phyloP scores from a whole-genome alignment of 2,329 filamentous ascomycete species.

The Amesomyces nigricolor region DNA sequence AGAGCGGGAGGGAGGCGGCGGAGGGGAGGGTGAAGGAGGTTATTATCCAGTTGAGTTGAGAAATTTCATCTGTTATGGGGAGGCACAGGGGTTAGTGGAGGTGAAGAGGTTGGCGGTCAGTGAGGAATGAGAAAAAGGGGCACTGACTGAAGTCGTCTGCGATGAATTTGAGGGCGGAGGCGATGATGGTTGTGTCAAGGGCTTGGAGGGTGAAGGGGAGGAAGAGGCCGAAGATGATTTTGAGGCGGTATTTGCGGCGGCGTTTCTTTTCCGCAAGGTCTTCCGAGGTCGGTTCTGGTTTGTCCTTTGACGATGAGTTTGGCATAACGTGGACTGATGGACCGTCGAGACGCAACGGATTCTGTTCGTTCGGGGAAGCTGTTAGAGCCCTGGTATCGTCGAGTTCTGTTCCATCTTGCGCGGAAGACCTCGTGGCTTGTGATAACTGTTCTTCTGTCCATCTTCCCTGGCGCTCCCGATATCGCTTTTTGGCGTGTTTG shows the following conservation, averaged over 20 bases:
- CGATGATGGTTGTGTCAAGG: conserved; percentile 59
- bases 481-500: conserved; percentile 24
- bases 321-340: not conserved
- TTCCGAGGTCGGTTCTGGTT: conserved; percentile 19
- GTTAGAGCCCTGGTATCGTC: not conserved
- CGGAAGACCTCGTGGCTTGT: not conserved
- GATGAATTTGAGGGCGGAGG: conserved; percentile 56
- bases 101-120: too few relatives aligned
- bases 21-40: conserved; percentile 64
- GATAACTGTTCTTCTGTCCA: not conserved
- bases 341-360: not conserved
- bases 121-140: too few relatives aligned
- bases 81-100: not conserved
- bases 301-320: not conserved
- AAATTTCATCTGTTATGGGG: conserved; percentile 49
- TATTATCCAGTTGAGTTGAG: conserved; percentile 63
- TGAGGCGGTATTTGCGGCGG: conserved; percentile 46
- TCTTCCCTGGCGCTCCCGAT: conserved; percentile 12
- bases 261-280: conserved; percentile 32
- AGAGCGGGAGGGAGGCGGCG: conserved; percentile 61
- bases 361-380: not conserved
- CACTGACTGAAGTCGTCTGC: conserved; percentile 56
- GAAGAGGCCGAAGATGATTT: conserved; percentile 52
- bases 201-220: conserved; percentile 57
- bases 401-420: not conserved